Evolutionary conservation across 2,329 filamentous ascomycete species (phyloP).

Genomic region (Ilyonectria sp.): DNA sequence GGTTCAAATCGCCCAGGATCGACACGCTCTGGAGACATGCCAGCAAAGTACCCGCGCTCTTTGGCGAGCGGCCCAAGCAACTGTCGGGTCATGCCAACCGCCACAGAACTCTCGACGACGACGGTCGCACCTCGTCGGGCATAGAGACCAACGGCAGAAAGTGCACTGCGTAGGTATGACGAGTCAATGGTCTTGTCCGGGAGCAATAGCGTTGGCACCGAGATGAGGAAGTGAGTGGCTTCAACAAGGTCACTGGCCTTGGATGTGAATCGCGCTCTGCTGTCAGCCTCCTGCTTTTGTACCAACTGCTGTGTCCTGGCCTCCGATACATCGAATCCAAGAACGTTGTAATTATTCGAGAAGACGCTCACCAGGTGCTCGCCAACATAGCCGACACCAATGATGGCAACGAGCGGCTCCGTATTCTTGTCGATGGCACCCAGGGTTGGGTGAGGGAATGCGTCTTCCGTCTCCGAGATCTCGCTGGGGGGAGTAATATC

Average conservation of each 20-base stretch:
- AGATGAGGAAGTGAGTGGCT: slow-evolving; percentile 68
- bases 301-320: slow-evolving; percentile 55
- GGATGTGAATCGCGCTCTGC: slow-evolving; percentile 56
- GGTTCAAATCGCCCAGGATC: slow-evolving; percentile 64
- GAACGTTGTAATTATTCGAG: slow-evolving; percentile 55
- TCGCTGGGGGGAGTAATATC: slow-evolving; percentile 55
- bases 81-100: slow-evolving; percentile 68
- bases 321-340: slow-evolving; percentile 65
- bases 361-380: slow-evolving; percentile 64
- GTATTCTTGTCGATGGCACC: slow-evolving; percentile 28
- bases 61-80: slow-evolving; percentile 63
- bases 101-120: slow-evolving; percentile 68
- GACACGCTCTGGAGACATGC: slow-evolving; percentile 69
- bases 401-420: slow-evolving; percentile 61
- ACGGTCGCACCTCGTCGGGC: slow-evolving; percentile 62
- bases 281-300: slow-evolving; percentile 46
- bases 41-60: slow-evolving; percentile 59
- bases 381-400: slow-evolving; percentile 69
- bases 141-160: slow-evolving; percentile 57
- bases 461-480: slow-evolving; percentile 46
- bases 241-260: slow-evolving; percentile 54
- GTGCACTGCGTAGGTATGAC: slow-evolving; percentile 61
- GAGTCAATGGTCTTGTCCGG: slow-evolving; percentile 64
- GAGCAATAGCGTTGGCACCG: slow-evolving; percentile 66
- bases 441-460: slow-evolving; percentile 15